A percentile compares a stretch with the other conserved stretches of the same genome.
Conservation (phyloP, 805 yeast genomes). For the Spathaspora passalidarum region DNA sequence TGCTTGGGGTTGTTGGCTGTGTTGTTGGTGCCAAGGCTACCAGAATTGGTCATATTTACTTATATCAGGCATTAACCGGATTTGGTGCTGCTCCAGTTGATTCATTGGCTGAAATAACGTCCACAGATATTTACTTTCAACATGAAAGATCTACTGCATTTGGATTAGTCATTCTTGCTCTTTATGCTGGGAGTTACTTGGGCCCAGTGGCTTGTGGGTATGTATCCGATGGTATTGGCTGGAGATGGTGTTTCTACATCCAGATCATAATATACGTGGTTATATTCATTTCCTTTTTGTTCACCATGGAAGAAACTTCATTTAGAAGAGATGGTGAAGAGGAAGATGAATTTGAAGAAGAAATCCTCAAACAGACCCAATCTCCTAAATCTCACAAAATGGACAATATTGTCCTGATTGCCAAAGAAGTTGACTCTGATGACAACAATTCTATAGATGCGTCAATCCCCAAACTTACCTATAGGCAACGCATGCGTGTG, state of each 20-base stretch:
- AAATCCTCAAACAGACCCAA: too few species aligned
- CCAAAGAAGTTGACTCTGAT: slow-evolving; percentile 5
- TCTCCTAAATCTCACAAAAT: neutral
- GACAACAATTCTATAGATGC: slow-evolving; percentile 12
- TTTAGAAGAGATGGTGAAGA: slow-evolving; percentile 27
- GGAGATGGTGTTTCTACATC: too few species aligned
- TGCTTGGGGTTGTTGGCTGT: slow-evolving; percentile 19
- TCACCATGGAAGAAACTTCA: slow-evolving; percentile 45
- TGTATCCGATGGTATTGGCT: slow-evolving; percentile 29
- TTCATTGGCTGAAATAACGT: slow-evolving; percentile 45
- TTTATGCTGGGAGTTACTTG: slow-evolving; percentile 41
- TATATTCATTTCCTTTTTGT: slow-evolving; percentile 27
- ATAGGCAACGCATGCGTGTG: slow-evolving; percentile 34
- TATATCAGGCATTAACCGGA: slow-evolving; percentile 22
- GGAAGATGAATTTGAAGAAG: neutral
- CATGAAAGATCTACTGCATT: slow-evolving; percentile 38
- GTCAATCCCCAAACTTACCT: slow-evolving; percentile 27
- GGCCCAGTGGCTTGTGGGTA: slow-evolving; percentile 47
- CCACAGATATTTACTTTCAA: slow-evolving; percentile 44
- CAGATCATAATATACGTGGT: slow-evolving; percentile 36
- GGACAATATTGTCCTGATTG: neutral
- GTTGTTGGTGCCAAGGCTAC: slow-evolving; percentile 25
- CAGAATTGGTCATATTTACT: slow-evolving; percentile 18
- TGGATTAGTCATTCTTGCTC: slow-evolving; percentile 34
- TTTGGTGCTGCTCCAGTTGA: slow-evolving; percentile 41